Evolutionary conservation across 345 rosid genomes (phyloP).

Genomic region (Linum lewisii): DNA sequence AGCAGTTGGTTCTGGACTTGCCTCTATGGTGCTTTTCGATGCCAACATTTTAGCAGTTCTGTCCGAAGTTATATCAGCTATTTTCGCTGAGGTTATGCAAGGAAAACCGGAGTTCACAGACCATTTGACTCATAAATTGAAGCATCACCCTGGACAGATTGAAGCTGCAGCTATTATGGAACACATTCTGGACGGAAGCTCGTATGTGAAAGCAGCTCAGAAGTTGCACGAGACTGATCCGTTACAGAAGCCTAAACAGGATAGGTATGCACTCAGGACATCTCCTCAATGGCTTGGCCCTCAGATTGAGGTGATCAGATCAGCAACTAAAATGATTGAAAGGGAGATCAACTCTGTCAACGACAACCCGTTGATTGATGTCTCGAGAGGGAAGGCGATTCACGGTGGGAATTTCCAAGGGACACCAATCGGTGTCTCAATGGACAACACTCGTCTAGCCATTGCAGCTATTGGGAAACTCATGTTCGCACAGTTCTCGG

Average conservation of each 20-base stretch:
- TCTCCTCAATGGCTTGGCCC: constrained; percentile 32
- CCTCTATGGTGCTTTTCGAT: constrained; percentile 23
- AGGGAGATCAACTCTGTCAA: constrained; percentile 27
- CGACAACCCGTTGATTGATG: constrained; percentile 29
- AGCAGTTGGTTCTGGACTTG: constrained; percentile 25
- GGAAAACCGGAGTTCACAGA: constrained; percentile 27
- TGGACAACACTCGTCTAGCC: constrained; percentile 28
- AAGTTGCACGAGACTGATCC: constrained; percentile 21
- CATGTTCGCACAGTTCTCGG: constrained; percentile 26
- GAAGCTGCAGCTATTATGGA: constrained; percentile 31
- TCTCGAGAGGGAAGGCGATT: constrained; percentile 17
- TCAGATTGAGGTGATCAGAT: constrained; percentile 22
- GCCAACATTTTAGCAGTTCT: constrained; percentile 17
- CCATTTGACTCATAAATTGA: constrained; percentile 24
- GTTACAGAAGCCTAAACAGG: constrained; percentile 26
- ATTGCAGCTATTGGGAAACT: constrained; percentile 24
- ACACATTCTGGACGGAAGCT: constrained; percentile 25
- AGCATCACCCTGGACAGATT: constrained; percentile 31
- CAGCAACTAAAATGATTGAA: constrained; percentile 25
- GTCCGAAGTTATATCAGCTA: constrained; percentile 23
- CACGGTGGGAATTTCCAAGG: constrained; percentile 30
- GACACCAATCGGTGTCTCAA: constrained; percentile 28
- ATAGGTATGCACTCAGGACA: constrained; percentile 22
- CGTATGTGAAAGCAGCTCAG: constrained; percentile 20
- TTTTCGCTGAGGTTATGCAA: constrained; percentile 26